Evolutionary conservation across 768 basidiomycete genomes (phyloP), one percentile per base, ranked within the genome.

Genomic region (Suillus weaverae): DNA sequence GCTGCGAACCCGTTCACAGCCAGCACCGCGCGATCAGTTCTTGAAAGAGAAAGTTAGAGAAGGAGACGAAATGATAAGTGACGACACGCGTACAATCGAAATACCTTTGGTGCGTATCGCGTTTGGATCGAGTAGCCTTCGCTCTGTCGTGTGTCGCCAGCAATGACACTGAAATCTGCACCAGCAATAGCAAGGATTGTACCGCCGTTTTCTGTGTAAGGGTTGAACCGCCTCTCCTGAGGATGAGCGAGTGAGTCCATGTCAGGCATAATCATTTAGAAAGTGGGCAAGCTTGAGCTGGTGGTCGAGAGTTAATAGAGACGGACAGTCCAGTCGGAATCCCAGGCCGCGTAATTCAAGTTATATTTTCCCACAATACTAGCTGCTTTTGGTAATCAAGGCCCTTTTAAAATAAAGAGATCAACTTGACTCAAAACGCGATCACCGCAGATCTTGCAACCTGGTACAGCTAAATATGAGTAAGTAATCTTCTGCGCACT

Each of bases 51-150:
- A 35, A 14, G 62, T 69, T 48, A 66, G 22, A 35, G 39, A 43
- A 16, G 18, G 33, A 22, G 36, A 22, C 14, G 26, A n/a, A 36
- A 13, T 38, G 30, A 20, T n/a, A 13, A 41, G n/a, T 5, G 60
- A 41, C 33, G 73, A 62, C 13, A 53, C 66, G 65, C 94, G 79
- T 72, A 97, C 94, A 99, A 78, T 80, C 87, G 84, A 80, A 95
- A 97, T 65, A 98, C 95, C 79, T 98, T 97, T 50, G 95, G 90
- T 9, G 95, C 95, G 77, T 97, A 98, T 76, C 97, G 85, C 65
- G 97, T 97, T 83, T 99, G 97, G 77, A 99, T 99, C 74, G 82
- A 92, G 79, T 93, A 99, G n/a, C 97, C 97, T 75, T 96, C 92
- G 69, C 90, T 94, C 81, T 99, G 97, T 63, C 97, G 83, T 51